Conservation (phyloP, 208 protist genomes). For the Leishmania tarentolae region DNA sequence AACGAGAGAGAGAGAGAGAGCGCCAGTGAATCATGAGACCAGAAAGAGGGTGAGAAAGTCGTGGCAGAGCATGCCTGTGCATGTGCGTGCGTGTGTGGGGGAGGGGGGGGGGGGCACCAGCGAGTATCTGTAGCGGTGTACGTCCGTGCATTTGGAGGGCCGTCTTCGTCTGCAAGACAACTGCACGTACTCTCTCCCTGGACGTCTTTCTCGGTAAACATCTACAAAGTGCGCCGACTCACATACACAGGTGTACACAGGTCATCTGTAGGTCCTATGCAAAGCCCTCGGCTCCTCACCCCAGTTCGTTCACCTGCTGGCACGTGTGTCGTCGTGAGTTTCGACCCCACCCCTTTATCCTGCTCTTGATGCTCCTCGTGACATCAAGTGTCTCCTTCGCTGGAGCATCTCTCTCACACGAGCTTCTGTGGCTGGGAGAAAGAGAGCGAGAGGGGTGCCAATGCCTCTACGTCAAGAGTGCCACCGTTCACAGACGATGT, state of each 20-base stretch:
- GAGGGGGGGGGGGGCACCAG: background rate
- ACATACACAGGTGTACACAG: background rate
- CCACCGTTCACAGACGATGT: background rate
- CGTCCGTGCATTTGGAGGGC: background rate
- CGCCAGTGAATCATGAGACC: background rate
- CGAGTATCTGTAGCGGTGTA: background rate
- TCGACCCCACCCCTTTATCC: background rate
- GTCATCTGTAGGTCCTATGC: background rate
- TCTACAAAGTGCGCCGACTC: background rate
- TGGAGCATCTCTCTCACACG: no score
- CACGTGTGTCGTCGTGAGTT: background rate
- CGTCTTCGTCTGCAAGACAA: background rate
- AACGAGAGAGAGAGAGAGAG: background rate
- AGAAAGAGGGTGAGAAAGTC: background rate
- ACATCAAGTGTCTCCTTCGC: background rate
- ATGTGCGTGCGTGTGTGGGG: no score
- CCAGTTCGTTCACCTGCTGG: background rate
- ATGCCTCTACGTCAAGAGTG: background rate
- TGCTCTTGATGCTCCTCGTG: background rate
- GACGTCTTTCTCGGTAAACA: background rate
- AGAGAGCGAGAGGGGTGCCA: background rate
- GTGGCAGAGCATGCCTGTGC: background rate
- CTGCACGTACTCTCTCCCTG: background rate
- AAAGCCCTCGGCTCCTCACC: background rate
- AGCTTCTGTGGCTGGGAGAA: background rate